Evolutionary conservation across 805 yeast species (phyloP).

Genomic region (Yamadazyma akitaensis): DNA sequence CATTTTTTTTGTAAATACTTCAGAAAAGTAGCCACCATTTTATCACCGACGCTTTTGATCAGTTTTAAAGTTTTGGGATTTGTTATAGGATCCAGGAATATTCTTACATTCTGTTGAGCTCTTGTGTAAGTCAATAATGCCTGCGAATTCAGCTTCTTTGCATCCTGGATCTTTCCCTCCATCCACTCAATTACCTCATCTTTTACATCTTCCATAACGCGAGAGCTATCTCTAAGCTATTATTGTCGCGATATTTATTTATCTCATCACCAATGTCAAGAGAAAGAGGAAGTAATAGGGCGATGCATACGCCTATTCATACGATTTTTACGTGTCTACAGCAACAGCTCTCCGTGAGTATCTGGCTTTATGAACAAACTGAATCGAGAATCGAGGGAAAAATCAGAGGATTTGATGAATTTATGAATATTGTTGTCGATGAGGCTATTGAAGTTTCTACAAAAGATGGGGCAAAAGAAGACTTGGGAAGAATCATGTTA

Average conservation of each 20-base stretch:
- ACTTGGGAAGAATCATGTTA: conserved; percentile 71
- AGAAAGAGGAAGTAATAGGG: conserved; percentile 6
- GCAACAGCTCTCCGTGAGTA: conserved; percentile 71
- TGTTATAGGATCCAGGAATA: conserved; percentile 41
- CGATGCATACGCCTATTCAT: conserved; percentile 85
- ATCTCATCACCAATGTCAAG: conserved; percentile 1
- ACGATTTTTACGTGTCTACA: conserved; percentile 84
- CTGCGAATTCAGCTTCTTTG: conserved; percentile 49
- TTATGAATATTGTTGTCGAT: conserved; percentile 76
- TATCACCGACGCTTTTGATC: conserved; percentile 70
- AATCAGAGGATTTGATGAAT: conserved; percentile 93
- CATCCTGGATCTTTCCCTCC: conserved; percentile 46
- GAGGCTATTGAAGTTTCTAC: conserved; percentile 62
- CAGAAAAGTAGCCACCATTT: conserved; percentile 52
- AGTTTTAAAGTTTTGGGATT: conserved; percentile 57
- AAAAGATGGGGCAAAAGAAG: conserved; percentile 47
- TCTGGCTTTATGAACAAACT: conserved; percentile 89
- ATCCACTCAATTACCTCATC: conserved; percentile 57
- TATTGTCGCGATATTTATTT: background rate
- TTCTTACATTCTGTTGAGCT: conserved; percentile 53
- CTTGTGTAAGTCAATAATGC: conserved; percentile 49
- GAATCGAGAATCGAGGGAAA: conserved; percentile 75
- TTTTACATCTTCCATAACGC: conserved; percentile 22
- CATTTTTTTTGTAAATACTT: conserved; percentile 53
- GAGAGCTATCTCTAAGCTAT: background rate